A percentile compares a stretch with the other conserved stretches of the same genome.
phyloP scores from a whole-genome alignment of 441 rosid species.

The Lepidium campestre region DNA sequence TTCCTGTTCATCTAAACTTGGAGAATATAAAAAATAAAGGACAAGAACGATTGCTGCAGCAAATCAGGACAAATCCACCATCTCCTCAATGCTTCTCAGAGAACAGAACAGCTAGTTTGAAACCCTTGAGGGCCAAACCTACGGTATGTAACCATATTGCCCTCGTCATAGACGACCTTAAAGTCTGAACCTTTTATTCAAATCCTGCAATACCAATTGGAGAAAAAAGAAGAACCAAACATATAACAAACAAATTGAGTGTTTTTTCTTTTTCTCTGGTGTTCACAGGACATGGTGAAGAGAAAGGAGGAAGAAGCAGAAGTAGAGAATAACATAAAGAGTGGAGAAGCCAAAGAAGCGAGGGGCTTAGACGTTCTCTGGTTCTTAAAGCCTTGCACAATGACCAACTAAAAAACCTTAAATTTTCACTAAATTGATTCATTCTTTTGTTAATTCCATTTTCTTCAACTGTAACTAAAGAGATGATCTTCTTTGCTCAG shows the following conservation, averaged over 20 bases:
- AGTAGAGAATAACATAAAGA: slow-evolving; percentile 26
- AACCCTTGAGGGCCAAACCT: slow-evolving; percentile 41
- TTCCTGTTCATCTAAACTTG: slow-evolving; percentile 18
- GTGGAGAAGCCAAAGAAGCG: slow-evolving; percentile 42
- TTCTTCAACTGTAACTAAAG: slow-evolving; percentile 29
- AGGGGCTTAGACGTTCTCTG: slow-evolving; percentile 66
- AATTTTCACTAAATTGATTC: slow-evolving; percentile 8
- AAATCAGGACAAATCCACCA: slow-evolving; percentile 76
- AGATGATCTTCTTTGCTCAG: slow-evolving; percentile 19
- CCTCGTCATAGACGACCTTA: background rate
- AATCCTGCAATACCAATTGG: background rate
- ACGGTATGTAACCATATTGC: slow-evolving; percentile 37
- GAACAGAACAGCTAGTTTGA: slow-evolving; percentile 31
- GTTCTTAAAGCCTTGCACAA: slow-evolving; percentile 89
- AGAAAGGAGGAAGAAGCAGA: slow-evolving; percentile 34
- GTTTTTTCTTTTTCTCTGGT: background rate
- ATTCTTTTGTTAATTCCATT: slow-evolving; percentile 14
- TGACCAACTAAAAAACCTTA: slow-evolving; percentile 28
- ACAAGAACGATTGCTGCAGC: slow-evolving; percentile 47
- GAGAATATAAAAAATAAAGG: slow-evolving; percentile 34
- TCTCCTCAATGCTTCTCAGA: slow-evolving; percentile 96
- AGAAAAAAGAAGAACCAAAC: background rate
- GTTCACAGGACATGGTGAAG: slow-evolving; percentile 45
- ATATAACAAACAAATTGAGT: background rate
- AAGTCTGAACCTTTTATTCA: background rate